Conservation (phyloP, 352 stramenopile species). For the Phytopythium montanum region DNA sequence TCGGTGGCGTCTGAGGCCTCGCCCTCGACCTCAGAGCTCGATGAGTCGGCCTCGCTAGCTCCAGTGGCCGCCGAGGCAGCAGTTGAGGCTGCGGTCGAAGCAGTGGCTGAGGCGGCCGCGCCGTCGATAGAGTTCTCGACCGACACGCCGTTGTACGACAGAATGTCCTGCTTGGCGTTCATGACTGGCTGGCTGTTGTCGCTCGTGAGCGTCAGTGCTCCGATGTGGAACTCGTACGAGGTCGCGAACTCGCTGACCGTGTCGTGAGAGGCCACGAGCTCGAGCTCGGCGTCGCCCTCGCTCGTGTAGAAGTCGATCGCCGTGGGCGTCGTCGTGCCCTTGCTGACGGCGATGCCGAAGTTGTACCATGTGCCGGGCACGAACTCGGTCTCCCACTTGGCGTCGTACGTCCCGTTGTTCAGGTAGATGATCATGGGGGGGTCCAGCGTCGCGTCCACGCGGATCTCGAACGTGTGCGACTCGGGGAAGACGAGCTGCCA, state of each 20-base stretch:
- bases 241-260: slow-evolving; percentile 18
- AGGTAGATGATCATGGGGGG: slow-evolving; percentile 49
- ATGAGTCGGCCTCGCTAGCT: neutral
- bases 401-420: slow-evolving; percentile 36
- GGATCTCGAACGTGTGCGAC: slow-evolving; percentile 52
- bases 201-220: slow-evolving; percentile 40
- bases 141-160: slow-evolving; percentile 43
- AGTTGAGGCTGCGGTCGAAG: neutral
- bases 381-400: slow-evolving; percentile 49
- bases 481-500: slow-evolving; percentile 65
- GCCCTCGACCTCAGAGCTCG: neutral
- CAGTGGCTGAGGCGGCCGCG: neutral
- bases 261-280: slow-evolving; percentile 29
- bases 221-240: slow-evolving; percentile 38
- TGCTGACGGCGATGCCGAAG: slow-evolving; percentile 45
- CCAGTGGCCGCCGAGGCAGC: neutral
- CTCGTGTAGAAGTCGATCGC: slow-evolving; percentile 51
- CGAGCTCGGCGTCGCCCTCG: slow-evolving; percentile 28
- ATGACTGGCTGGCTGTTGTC: slow-evolving; percentile 31
- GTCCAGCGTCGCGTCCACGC: slow-evolving; percentile 36
- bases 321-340: slow-evolving; percentile 15
- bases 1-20: neutral
- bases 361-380: slow-evolving; percentile 57
- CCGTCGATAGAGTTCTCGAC: slow-evolving; percentile 23
- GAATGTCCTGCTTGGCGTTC: slow-evolving; percentile 29